phyloP scores from a whole-genome alignment of 768 basidiomycete genomes.

The Hygrocybe punicea region DNA sequence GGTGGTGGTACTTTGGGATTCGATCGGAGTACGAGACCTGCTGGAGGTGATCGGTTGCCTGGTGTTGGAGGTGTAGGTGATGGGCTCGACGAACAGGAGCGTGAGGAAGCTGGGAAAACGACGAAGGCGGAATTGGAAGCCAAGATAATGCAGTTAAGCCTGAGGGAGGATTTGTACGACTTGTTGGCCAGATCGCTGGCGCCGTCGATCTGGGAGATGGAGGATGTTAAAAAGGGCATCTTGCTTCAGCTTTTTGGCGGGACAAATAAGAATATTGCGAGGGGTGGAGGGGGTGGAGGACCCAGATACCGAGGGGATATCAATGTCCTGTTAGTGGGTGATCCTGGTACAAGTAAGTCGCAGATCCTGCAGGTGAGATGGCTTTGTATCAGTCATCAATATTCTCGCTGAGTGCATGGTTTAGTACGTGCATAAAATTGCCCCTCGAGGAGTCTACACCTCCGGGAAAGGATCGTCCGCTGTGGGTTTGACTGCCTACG shows the following conservation, averaged over 20 bases:
- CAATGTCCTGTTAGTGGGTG: slow-evolving; percentile 94
- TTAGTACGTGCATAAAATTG: slow-evolving; percentile 98
- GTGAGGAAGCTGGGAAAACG: slow-evolving; percentile 42
- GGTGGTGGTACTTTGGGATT: slow-evolving; percentile 67
- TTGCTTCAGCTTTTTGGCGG: slow-evolving; percentile 95
- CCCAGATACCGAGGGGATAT: slow-evolving; percentile 97
- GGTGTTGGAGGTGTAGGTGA: slow-evolving; percentile 67
- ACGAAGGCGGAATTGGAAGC: slow-evolving; percentile 74
- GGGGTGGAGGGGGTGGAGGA: slow-evolving; percentile 92
- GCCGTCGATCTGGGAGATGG: slow-evolving; percentile 96
- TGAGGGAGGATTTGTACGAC: slow-evolving; percentile 80
- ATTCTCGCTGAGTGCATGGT: slow-evolving; percentile 4
- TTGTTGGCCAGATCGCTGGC: slow-evolving; percentile 81
- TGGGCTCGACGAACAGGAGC: slow-evolving; percentile 61
- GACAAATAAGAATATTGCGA: slow-evolving; percentile 91
- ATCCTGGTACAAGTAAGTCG: slow-evolving; percentile 95
- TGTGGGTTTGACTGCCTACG: slow-evolving; percentile 97
- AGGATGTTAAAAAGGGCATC: slow-evolving; percentile 99
- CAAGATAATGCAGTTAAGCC: slow-evolving; percentile 68
- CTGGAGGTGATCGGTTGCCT: slow-evolving; percentile 64
- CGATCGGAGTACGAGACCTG: slow-evolving; percentile 72
- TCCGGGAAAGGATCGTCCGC: slow-evolving; percentile 98
- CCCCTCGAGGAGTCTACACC: slow-evolving; percentile 94
- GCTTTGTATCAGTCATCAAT: neutral
- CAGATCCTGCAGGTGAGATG: slow-evolving; percentile 84